These are phyloP conservation scores for Lumnitzera racemosa DNA, from an alignment of 345 rosid genomes.

Conservation along the genomic window DNA sequence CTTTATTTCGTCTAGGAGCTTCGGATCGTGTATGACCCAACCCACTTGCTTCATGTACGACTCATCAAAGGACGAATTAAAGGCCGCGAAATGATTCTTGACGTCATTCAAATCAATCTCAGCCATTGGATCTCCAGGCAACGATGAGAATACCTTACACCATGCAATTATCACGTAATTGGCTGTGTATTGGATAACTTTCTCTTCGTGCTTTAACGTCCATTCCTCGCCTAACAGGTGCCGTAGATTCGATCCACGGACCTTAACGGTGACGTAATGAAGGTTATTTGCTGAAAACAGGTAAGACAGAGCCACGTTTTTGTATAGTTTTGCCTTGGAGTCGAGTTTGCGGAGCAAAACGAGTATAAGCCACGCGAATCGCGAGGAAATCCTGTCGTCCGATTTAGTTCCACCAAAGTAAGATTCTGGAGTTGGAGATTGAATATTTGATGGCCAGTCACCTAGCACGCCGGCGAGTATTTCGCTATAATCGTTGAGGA, in stretches of 20 bases:
- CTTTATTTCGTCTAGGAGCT: slow-evolving; percentile 12
- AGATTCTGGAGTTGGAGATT: slow-evolving; percentile 6
- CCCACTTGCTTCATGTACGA: slow-evolving; percentile 8
- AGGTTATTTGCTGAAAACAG: slow-evolving; percentile 23
- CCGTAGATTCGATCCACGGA: slow-evolving; percentile 7
- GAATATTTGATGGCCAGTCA: background rate
- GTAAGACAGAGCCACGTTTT: slow-evolving; percentile 13
- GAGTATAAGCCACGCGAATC: slow-evolving; percentile 16
- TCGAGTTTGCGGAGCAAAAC: slow-evolving; percentile 21
- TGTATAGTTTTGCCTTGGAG: slow-evolving; percentile 11
- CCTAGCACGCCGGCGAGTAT: slow-evolving; percentile 9
- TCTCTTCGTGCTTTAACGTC: slow-evolving; percentile 14
- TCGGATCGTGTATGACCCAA: slow-evolving; percentile 6
- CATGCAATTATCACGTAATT: slow-evolving; percentile 16
- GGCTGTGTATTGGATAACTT: slow-evolving; percentile 7
- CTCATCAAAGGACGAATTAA: slow-evolving; percentile 12
- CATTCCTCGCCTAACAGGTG: slow-evolving; percentile 11
- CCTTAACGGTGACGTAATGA: slow-evolving; percentile 9
- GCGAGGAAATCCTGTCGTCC: slow-evolving; percentile 1
- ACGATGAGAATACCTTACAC: slow-evolving; percentile 10
- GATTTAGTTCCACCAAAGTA: background rate
- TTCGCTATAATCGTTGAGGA: slow-evolving; percentile 6
- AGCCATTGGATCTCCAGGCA: background rate
- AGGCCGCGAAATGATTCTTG: slow-evolving; percentile 4
- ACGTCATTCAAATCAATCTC: slow-evolving; percentile 3